Percentiles rank a stretch among this genome's conserved stretches.
Evolutionary conservation across 2,329 filamentous ascomycete genomes (phyloP).

Genomic region (Epichloe bromicola): DNA sequence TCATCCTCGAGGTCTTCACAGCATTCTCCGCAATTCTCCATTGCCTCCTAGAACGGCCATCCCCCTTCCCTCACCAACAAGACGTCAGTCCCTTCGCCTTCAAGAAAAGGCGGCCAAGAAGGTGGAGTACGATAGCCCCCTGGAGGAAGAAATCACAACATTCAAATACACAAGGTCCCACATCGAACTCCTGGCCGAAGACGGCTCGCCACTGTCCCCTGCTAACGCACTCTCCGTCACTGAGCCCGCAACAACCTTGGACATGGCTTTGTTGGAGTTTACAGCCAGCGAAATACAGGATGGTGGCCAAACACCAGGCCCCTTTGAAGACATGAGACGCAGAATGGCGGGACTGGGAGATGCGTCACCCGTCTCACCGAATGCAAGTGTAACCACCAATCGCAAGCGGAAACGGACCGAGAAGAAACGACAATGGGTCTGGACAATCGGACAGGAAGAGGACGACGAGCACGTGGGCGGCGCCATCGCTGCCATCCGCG

Average conservation of each 20-base stretch:
- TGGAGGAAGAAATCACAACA: conserved; percentile 51
- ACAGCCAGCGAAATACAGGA: conserved; percentile 42
- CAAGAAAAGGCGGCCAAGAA: conserved; percentile 41
- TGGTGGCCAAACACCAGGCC: conserved; percentile 48
- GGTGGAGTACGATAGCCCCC: conserved; percentile 46
- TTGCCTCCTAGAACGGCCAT: conserved; percentile 38
- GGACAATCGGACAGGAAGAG: conserved; percentile 48
- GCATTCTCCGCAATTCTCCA: conserved; percentile 54
- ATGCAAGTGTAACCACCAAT: conserved; percentile 27
- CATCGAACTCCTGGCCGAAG: conserved; percentile 48
- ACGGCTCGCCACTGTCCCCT: conserved; percentile 35
- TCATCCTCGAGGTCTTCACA: conserved; percentile 45
- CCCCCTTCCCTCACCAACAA: conserved; percentile 37
- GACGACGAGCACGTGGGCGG: conserved; percentile 28
- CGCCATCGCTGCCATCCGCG: conserved; percentile 26
- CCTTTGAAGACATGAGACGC: conserved; percentile 50
- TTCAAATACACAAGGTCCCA: conserved; percentile 50
- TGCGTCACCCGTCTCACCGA: conserved; percentile 27
- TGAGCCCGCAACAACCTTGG: conserved; percentile 30
- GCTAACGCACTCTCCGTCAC: conserved; percentile 11
- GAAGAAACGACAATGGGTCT: conserved; percentile 52
- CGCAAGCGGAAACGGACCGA: conserved; percentile 43
- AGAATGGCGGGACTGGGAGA: conserved; percentile 37
- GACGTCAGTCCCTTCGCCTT: conserved; percentile 39
- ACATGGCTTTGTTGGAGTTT: conserved; percentile 35